Evolutionary conservation across 164 flowering plant genomes (phyloP), one percentile per base, ranked within the genome.

Genomic region (Hamamelis virginiana): DNA sequence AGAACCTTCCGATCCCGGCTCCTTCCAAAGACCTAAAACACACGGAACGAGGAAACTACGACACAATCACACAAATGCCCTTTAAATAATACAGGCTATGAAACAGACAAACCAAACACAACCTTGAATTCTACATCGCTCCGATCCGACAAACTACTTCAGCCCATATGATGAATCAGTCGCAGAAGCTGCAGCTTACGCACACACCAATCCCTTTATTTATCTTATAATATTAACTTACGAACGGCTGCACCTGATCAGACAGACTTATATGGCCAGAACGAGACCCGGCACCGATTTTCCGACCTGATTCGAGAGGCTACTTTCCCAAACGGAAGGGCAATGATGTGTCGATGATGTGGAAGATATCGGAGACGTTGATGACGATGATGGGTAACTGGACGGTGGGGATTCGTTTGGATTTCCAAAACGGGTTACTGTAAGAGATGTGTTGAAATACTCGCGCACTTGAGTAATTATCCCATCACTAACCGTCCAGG

Each of bases 251-350:
- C 72, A 76, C 66, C 48, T 0, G 67, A 75, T 72, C 59, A 18
- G 19, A 13, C 41, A 10, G 18, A 15, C 8, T 77, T 65, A 87
- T 1, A 90, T 82, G 0, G 93, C 93, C 28, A 91, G 85, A 58
- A 91, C 91, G n/a, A 91, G 81, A 23, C 93, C 93, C 23, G 96
- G 96, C 4, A 91, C 90, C 21, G 93, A 86, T 50, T 86, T 88
- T 0, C 91, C 96, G 68, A 73, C 84, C 74, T 70, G 85, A 44
- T 61, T 52, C 23, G 91, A 74, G 60, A 87, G 73, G 62, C 84
- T 86, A 71, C 97, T 91, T 76, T 87, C 88, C 97, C 97, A 89
- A 22, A 91, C 69, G 19, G 83, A 81, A 1, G 81, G 85, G 78
- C 85, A 86, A 64, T 82, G 85, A 50, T 0, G 74, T 1, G 18